phyloP scores from a whole-genome alignment of 345 rosid genomes.

The Murraya paniculata region DNA sequence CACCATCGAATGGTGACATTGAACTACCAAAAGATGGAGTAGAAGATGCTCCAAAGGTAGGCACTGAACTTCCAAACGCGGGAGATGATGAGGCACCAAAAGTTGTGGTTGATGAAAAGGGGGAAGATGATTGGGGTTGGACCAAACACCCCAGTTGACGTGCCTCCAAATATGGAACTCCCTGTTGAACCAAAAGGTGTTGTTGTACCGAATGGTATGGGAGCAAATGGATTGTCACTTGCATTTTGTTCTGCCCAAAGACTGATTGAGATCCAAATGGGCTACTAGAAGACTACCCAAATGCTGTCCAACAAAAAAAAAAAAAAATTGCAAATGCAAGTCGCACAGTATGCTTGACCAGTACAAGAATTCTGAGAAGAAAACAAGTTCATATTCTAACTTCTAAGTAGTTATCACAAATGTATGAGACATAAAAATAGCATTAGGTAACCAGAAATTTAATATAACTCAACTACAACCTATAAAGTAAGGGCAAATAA shows the following conservation, averaged over 20 bases:
- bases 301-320: conserved; percentile 42
- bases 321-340: background rate
- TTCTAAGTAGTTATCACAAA: background rate
- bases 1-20: conserved; percentile 73
- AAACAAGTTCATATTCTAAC: background rate
- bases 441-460: background rate
- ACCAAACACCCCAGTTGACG: conserved; percentile 88
- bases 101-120: conserved; percentile 57
- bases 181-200: conserved; percentile 75
- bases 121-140: conserved; percentile 58
- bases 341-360: background rate
- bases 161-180: conserved; percentile 74
- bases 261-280: conserved; percentile 69
- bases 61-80: conserved; percentile 58
- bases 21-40: conserved; percentile 68
- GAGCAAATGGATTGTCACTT: conserved; percentile 40
- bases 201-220: conserved; percentile 66
- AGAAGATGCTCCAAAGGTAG: conserved; percentile 64
- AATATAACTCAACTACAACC: too few relatives aligned
- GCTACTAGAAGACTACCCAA: conserved; percentile 69
- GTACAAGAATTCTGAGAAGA: too few relatives aligned
- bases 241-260: conserved; percentile 69
- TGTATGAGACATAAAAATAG: background rate
- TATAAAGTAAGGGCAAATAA: background rate
- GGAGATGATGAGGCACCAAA: conserved; percentile 79